Evolutionary conservation across 179 eudicot genomes (phyloP), one percentile per base, ranked within the genome.

Genomic region (Heliamphora ciliata): DNA sequence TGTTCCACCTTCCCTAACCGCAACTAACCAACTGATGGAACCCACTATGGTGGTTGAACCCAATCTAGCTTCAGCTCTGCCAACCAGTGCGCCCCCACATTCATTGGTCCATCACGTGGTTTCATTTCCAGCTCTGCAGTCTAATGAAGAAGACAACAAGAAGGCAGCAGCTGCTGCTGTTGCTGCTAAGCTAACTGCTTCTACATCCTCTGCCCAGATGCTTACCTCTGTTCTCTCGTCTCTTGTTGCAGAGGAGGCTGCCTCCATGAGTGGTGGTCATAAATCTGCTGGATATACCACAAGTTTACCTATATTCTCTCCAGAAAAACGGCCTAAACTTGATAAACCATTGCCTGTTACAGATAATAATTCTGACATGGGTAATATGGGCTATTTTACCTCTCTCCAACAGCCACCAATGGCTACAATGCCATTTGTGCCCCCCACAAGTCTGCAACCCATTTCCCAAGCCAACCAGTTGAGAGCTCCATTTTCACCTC

Each of bases 141-240:
- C 85, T 14, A 85, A 81, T 54, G 97, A 90, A 82, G 98, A 95
- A 83, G 98, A 93, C 31, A 87, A 86, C 87, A 95, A 89, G 81
- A 93, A 84, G 80, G 92, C 98, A 2, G 88, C 95, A 2, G 98
- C 98, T 1, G 98, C 98, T n/a, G 97, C 98, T 46, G 91, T 94
- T 81, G 98, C 94, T 68, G 97, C 98, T 46, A 93, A 91, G 87
- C 98, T 95, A 64, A 85, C 98, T 56, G 94, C 98, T 47, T 95
- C 95, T 48, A 87, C 97, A n/a, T 95, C 98, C 21, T 95, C 98
- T 52, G 97, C 98, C 0, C 93, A 90, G 86, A 92, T 95, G 98
- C 90, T 95, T 70, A 84, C 94, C 4, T 93, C 98, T 11, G 87
- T 93, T 76, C 92, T 95, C 66, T 95, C 98, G 15, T 93, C 97